Evolutionary conservation across 1,284 basidiomycete species (phyloP), one percentile per base, ranked within the genome.

Genomic region (Irpex sp.): DNA sequence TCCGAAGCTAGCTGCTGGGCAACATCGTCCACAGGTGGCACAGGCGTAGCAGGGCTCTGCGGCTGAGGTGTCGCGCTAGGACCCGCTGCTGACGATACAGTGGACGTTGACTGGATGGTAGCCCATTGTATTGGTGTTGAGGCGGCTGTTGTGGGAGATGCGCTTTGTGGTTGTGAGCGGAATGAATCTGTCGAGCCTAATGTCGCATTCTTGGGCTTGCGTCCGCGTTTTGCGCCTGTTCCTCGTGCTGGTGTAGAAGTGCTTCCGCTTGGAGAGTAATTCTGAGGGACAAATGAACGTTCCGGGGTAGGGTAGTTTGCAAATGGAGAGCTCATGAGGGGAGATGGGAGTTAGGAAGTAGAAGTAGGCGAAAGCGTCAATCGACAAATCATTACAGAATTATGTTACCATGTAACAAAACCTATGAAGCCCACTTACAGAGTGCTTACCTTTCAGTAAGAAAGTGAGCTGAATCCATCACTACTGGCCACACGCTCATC

Each of bases 151-250:
- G 60, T 61, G 21, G 64, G 58, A 48, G 66, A 65, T 47, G 65
- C 35, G 61, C 62, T 57, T 28, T 65, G 62, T 36, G 64, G 59
- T 21, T 60, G 55, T 33, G 28, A 33, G 64, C 67, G 58, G 10
- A 64, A 59, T 18, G 60, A 58, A 23, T 61, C 70, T 12, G 69
- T 68, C n/a, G 69, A 65, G 1, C 67, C 65, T 4, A 64, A 63
- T 10, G 66, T 64, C 6, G 75, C 69, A 16, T 77, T 80, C 64
- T 80, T 80, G 9, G 84, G 83, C 68, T 86, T 86, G 14, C 84
- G 78, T 36, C 84, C 84, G 9, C 84, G 80, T 68, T 85, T 86
- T 7, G 82, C 79, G 16, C 81, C 81, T 16, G 78, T 76, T n/a
- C 78, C 77, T 56, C 80, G 62, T 56, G 69, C 54, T 49, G 70